Percentiles rank a stretch among this genome's conserved stretches.
These are phyloP conservation scores for Cairneyella variabilis DNA, from an alignment of 495 filamentous ascomycete genomes.

Conservation along the genomic window DNA sequence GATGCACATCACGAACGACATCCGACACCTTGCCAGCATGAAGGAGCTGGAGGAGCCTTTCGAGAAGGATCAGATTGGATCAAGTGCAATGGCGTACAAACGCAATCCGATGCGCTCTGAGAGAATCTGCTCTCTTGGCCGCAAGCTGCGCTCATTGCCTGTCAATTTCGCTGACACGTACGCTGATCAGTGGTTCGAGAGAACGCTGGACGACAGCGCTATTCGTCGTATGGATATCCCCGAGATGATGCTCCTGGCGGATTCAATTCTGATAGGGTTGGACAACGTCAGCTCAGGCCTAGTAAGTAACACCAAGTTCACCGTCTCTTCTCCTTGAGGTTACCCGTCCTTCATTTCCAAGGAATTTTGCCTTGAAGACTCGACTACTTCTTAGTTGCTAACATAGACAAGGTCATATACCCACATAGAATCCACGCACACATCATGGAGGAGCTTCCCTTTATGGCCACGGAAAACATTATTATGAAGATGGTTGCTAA, in stretches of 20 bases:
- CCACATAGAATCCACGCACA: conserved; percentile 67
- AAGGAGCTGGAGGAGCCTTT: conserved; percentile 94
- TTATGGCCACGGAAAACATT: conserved; percentile 84
- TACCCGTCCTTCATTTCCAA: background rate
- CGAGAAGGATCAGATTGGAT: conserved; percentile 71
- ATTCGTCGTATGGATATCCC: conserved; percentile 55
- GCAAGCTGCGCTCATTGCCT: conserved; percentile 61
- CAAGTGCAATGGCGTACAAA: conserved; percentile 77
- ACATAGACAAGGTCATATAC: conserved; percentile 57
- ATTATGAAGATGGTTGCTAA: conserved; percentile 30
- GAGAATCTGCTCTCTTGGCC: conserved; percentile 73
- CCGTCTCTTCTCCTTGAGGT: background rate
- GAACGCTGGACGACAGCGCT: conserved; percentile 44
- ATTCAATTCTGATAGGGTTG: conserved; percentile 73
- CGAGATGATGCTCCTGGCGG: conserved; percentile 76
- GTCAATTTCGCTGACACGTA: conserved; percentile 74
- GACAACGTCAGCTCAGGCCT: conserved; percentile 81
- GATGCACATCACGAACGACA: conserved; percentile 69
- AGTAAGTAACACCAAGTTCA: background rate
- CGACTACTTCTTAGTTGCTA: conserved; percentile 69
- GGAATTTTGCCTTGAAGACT: conserved; percentile 33
- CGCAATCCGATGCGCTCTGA: conserved; percentile 87
- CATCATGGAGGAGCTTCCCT: conserved; percentile 78
- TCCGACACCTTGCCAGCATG: conserved; percentile 67
- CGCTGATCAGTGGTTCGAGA: conserved; percentile 81